Evolutionary conservation across 495 filamentous ascomycete species (phyloP).

Genomic region (Chaetomium cochliodes): DNA sequence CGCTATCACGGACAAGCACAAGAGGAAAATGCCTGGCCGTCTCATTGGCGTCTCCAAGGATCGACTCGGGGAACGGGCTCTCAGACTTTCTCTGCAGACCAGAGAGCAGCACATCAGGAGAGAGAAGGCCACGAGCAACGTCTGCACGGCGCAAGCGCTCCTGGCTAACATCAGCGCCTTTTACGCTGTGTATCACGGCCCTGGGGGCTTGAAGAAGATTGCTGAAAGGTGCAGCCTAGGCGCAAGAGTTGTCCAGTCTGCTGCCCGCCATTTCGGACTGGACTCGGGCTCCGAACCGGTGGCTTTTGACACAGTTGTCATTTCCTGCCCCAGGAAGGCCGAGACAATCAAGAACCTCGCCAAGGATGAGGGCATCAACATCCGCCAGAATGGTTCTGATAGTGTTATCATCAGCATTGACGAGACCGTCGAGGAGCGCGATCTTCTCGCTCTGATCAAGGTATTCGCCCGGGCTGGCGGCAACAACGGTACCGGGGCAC

Average conservation of each 20-base stretch:
- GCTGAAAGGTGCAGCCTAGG: constrained; percentile 72
- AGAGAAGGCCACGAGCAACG: constrained; percentile 98
- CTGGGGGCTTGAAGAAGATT: constrained; percentile 78
- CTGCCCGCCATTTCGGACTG: constrained; percentile 59
- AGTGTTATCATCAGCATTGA: constrained; percentile 44
- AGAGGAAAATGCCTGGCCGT: constrained; percentile 93
- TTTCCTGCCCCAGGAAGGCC: constrained; percentile 45
- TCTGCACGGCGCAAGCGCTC: constrained; percentile 94
- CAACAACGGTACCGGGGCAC: background rate
- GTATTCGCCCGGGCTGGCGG: constrained; percentile 23
- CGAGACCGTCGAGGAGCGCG: constrained; percentile 39
- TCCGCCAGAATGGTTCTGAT: constrained; percentile 29
- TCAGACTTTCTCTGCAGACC: constrained; percentile 87
- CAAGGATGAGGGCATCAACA: constrained; percentile 25
- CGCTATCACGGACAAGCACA: constrained; percentile 86
- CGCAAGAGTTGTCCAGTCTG: constrained; percentile 67
- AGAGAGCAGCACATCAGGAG: constrained; percentile 95
- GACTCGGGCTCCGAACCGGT: constrained; percentile 8
- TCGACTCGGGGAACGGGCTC: constrained; percentile 77
- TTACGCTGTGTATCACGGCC: constrained; percentile 97
- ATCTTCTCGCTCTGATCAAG: constrained; percentile 35
- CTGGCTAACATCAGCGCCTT: constrained; percentile 97
- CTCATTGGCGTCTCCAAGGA: constrained; percentile 94
- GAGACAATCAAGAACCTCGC: constrained; percentile 16
- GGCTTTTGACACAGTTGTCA: constrained; percentile 67